Base-by-base conservation (phyloP, 1,284 basidiomycete genomes). In the Fomitopsis schrenkii region DNA sequence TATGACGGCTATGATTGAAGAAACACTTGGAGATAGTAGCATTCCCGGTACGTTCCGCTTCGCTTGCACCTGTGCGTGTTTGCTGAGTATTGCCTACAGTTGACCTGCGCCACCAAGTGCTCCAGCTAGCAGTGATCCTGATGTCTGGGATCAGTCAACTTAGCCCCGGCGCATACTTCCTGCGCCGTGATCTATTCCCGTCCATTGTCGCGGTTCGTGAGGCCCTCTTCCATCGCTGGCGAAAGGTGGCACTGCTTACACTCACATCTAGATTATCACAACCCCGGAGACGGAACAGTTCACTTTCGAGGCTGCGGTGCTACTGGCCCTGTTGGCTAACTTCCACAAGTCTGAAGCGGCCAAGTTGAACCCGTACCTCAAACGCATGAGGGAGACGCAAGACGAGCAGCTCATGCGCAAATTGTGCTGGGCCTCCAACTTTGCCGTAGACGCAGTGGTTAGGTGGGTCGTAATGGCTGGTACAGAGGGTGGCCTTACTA, bases 331-430 rank as follows among this genome's bases (percentile, higher is more conserved):
- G 36, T 77, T 90, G 0, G 83, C 83, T 58, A 86, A 87, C 65
- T 90, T 85, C 67, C 87, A 89, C 69, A 85, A 84, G 66, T 85
- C 85, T 0, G 86, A 88, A 66, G 85, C 85, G 12, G 83, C 83
- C 8, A 85, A 81, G 61, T 76, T 86, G 45, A 90, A 90, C 70
- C 83, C 83, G 1, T 89, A 87, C 66, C 74, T 88, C 5, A 79
- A 79, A 22, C 74, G 77, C 33, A 81, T 89, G 38, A 74, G 73
- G 46, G 77, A 79, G 38, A 79, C 77, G 0, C 66, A 71, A 1
- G 83, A 88, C 63, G 71, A 73, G 8, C 78, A 77, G 9, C 67
- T 87, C 4, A 81, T 88, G 81, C 72, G 72, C 33, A 84, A 80
- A 68, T 77, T 86, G 33, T 83, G 80, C 62, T 83, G 83, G 82